Base-by-base conservation (phyloP, 331 rosid species). In the Erythrophleum ivorense region DNA sequence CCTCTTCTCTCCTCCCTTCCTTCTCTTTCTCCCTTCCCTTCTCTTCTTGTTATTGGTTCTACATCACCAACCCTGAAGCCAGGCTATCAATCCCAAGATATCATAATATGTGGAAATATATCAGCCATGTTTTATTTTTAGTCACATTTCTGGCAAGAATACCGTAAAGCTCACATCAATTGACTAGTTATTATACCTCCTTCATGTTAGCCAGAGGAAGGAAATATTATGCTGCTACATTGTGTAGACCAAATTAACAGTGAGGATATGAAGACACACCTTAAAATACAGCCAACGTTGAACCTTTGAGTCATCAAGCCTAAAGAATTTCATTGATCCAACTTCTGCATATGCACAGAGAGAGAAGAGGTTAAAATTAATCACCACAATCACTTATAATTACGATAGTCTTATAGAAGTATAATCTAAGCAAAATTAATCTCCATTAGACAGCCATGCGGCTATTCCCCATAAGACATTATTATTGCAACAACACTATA, bases 281-380 rank as follows among this genome's bases (percentile, higher is more conserved):
- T 93, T 95, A 87, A 84, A 85, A 81, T 86, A 86, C 79, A 95
- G 52, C 99, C 99, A 95, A 65, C 81, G 78, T 64, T 91, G 66
- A 80, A 95, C 99, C 87, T 92, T 95, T 69, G 97, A 89, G 79
- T 95, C 99, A 54, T 95, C 97, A 40, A 95, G 99, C 88, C 99
- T 91, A 77, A 88, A 95, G 81, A 91, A 91, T 75, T 90, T 93
- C 54, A 82, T 73, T 46, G 98, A 95, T 75, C 92, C 97, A 77
- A 95, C 80, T 71, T 81, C 90, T 87, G 86, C 87, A 88, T 29
- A 78, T 63, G 65, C 57, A 81, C 70, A 75, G 54, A 50, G 71
- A 82, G 34, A 71, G 82, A 43, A 50, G 72, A 65, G 16, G 57
- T 9, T 11, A 49, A 46, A 73, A 40, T 81, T 72, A 78, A 66